Base-by-base conservation (phyloP, 2,329 filamentous ascomycete species). In the Xylaria hypoxylon region DNA sequence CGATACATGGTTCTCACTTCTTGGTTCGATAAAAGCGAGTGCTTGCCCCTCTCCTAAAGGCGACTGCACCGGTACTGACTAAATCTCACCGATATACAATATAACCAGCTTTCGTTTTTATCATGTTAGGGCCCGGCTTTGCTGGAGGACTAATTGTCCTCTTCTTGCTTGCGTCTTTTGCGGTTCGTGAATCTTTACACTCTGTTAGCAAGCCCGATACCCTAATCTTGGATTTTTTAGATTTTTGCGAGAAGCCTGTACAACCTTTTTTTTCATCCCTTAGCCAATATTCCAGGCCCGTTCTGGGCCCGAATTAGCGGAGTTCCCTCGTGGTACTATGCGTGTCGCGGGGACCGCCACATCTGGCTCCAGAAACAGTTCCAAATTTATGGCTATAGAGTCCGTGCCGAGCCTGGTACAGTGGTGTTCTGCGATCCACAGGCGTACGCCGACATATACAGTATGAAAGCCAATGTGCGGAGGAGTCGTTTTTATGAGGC, bases 241-340 rank as follows among this genome's bases (percentile, higher is more conserved):
- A 3, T 68, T 6, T 2, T 65, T 17, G 28, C 26, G 13, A 70
- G 26, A 11, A 26, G 45, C 13, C 24, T 72, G 26, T 75, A 74
- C 58, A 72, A 73, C 26, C 5, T 75, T 10, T 72, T 47, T 42
- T 67, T 73, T 17, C 72, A 74, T 50, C 74, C 74, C 10, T 58
- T 75, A 10, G 48, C 53, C 10, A 52, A 71, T 28, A 60, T 74
- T 6, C 74, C 71, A 1, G 73, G 74, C 1, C 73, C 72, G 1
- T 70, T 75, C 40, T 71, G 62, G 70, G 73, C 66, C 0, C 59
- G 71, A 11, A 56, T 66, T 0, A 73, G 68, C 38, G 69, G 66
- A 3, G 59, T 74, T 1, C 70, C 71, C 0, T 74, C 71, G 2
- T 75, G 70, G 68, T 75, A 71, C 47, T 51, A 71, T 22, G 59